A percentile compares a stretch with the other conserved stretches of the same genome.
Conservation (phyloP, 805 yeast species). For the Blastobotrys chiropterorum region DNA sequence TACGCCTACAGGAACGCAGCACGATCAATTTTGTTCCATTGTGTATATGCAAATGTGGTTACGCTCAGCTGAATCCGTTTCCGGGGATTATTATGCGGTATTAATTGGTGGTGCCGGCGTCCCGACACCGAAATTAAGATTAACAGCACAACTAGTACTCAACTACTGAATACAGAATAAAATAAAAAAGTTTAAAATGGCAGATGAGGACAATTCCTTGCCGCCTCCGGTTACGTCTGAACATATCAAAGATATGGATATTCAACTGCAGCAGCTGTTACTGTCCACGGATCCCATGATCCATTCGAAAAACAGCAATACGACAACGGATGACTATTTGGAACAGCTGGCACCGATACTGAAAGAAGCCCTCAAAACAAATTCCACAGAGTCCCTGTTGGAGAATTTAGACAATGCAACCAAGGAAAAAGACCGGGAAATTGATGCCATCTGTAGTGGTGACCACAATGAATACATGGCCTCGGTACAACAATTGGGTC, state of each 20-base stretch:
- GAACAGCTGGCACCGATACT: slow-evolving; percentile 77
- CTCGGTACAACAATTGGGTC: slow-evolving; percentile 56
- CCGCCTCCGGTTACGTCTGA: not conserved
- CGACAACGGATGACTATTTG: slow-evolving; percentile 52
- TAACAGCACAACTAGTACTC: not conserved
- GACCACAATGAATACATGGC: slow-evolving; percentile 44
- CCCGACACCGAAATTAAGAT: not conserved
- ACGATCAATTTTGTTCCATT: too few relatives aligned
- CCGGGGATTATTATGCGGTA: too few relatives aligned
- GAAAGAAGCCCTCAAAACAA: slow-evolving; percentile 51
- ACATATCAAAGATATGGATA: slow-evolving; percentile 15
- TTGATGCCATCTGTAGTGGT: slow-evolving; percentile 55
- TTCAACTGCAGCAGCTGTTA: slow-evolving; percentile 20
- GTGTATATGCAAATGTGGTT: too few relatives aligned
- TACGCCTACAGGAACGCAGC: too few relatives aligned
- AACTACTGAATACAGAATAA: not conserved
- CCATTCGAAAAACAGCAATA: slow-evolving; percentile 7
- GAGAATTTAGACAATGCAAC: slow-evolving; percentile 35
- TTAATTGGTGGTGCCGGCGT: too few relatives aligned
- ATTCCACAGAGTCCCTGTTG: slow-evolving; percentile 52
- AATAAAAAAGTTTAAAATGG: not conserved
- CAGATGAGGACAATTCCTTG: not conserved
- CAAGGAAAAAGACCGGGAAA: slow-evolving; percentile 54
- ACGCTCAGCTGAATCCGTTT: too few relatives aligned
- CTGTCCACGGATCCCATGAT: slow-evolving; percentile 18